These are phyloP conservation scores for Porcisia hertigi DNA, from an alignment of 208 protist species.

Conservation along the genomic window DNA sequence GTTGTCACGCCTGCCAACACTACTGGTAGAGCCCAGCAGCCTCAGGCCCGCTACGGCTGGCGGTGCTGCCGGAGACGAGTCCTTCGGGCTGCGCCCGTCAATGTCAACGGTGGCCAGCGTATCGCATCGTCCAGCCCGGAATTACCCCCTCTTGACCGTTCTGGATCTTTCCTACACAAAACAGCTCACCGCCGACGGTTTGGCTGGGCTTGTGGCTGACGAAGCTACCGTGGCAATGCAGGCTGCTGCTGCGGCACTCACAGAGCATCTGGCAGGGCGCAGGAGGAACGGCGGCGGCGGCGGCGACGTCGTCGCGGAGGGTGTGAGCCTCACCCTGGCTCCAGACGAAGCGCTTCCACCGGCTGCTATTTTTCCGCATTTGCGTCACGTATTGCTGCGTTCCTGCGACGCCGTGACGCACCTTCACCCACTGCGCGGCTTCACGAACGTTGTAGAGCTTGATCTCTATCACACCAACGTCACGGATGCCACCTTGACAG, in stretches of 20 bases:
- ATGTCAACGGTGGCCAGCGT: background rate
- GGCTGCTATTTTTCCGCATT: constrained; percentile 1
- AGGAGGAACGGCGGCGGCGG: background rate
- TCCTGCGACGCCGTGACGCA: constrained; percentile 45
- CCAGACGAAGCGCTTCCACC: background rate
- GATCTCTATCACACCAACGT: constrained; percentile 69
- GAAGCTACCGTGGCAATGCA: background rate
- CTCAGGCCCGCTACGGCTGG: background rate
- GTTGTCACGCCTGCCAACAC: constrained; percentile 26
- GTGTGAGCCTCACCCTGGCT: background rate
- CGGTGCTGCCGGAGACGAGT: background rate
- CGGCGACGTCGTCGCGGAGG: background rate
- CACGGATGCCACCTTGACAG: constrained; percentile 25
- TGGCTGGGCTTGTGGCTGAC: background rate
- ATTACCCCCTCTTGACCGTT: background rate
- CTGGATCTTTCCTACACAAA: constrained; percentile 9
- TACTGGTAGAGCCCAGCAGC: constrained; percentile 11
- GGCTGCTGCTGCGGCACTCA: background rate
- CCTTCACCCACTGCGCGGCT: constrained; percentile 26
- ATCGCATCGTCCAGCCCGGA: background rate
- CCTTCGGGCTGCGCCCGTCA: background rate
- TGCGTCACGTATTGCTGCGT: constrained; percentile 39
- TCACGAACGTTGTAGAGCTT: constrained; percentile 42
- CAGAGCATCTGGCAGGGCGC: background rate
- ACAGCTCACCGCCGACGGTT: constrained; percentile 8